A percentile compares a stretch with the other conserved stretches of the same genome.
Conservation (phyloP, 129 eudicot genomes). For the Artemisia tridentata region DNA sequence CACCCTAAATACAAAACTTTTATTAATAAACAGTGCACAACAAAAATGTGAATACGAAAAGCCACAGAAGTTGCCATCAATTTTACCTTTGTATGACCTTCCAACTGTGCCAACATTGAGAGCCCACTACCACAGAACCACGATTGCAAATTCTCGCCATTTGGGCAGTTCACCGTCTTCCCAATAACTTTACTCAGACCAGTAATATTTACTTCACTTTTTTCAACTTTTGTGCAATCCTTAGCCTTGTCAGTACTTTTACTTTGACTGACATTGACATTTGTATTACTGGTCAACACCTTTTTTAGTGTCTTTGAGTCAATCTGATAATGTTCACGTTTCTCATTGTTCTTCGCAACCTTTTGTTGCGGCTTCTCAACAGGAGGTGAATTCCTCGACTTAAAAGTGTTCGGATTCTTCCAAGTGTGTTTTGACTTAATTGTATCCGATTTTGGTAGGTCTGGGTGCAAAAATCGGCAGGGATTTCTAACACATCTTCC, state of each 20-base stretch:
- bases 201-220: too few relatives aligned
- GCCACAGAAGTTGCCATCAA: constrained; percentile 33
- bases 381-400: neutral
- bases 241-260: too few relatives aligned
- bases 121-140: too few relatives aligned
- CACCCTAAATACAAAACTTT: constrained; percentile 33
- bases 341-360: neutral
- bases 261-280: neutral
- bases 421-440: constrained; percentile 16
- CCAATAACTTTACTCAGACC: too few relatives aligned
- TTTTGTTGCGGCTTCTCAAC: neutral
- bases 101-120: too few relatives aligned
- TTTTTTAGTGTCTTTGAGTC: neutral
- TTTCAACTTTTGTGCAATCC: too few relatives aligned
- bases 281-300: neutral
- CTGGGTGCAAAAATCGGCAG: constrained; percentile 31
- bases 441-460: neutral
- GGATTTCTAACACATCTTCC: too few relatives aligned
- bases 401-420: constrained; percentile 26
- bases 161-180: neutral
- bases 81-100: neutral
- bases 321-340: neutral
- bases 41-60: too few relatives aligned
- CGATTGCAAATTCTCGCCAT: neutral
- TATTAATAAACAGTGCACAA: neutral